Evolutionary conservation across 345 rosid genomes (phyloP), one percentile per base, ranked within the genome.

Genomic region (Adansonia digitata): DNA sequence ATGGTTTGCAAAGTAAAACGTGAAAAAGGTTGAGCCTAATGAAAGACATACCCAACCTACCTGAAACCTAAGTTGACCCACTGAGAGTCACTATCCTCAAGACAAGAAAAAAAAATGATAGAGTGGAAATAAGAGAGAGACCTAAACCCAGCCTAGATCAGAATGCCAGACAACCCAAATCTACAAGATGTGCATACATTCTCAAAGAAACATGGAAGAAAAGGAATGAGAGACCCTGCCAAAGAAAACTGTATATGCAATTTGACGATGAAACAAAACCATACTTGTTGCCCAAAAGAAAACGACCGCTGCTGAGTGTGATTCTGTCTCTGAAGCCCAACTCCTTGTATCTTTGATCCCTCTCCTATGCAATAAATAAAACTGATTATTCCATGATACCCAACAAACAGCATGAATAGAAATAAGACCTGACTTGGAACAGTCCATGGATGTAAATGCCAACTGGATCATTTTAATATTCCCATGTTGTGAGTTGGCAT

Each of bases 281-380:
- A 65, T 91, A 95, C 99, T 87, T 95, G 91, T 91, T 95, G 74
- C 98, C 97, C 62, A 95, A 85, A 78, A 95, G 90, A 78, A 95
- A 95, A 13, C 98, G 96, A 18, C 98, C 99, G 57, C 99, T 93
- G 85, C 97, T 90, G 26, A 95, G 92, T 0, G 99, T 95, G 77
- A 95, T 95, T 83, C 90, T 86, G 77, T 95, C 99, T 86, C 99
- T 87, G 86, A 95, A 89, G 55, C 99, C 99, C 82, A 95, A 81
- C 72, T 95, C 97, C 86, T 93, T 95, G 88, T 91, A 85, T 80
- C 98, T 85, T 78, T 93, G 99, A 79, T 95, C 99, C 88, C 88
- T 89, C 82, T 93, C 98, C 98, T 93, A 68, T n/a, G 7, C 17
- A 62, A 8, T 17, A 62, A 75, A 72, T 37, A 40, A 72, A 43